A percentile compares a stretch with the other conserved stretches of the same genome.
These are phyloP conservation scores for Tuber borchii DNA, from an alignment of 495 filamentous ascomycete species.

Conservation along the genomic window DNA sequence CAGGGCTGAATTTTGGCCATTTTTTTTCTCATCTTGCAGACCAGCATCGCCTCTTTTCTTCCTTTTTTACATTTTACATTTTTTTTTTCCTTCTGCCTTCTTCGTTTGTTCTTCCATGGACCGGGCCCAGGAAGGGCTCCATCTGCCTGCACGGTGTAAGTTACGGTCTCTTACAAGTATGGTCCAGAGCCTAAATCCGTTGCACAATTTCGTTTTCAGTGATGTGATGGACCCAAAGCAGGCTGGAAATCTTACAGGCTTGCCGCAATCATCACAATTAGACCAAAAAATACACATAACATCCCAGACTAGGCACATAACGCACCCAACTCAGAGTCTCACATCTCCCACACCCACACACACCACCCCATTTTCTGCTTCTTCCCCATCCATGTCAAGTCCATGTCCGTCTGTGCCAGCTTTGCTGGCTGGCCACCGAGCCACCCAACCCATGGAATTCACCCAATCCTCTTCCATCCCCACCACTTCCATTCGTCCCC, in stretches of 20 bases:
- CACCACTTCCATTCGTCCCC: slow-evolving; percentile 7
- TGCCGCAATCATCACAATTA: not conserved
- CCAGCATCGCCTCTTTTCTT: not conserved
- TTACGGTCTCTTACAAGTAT: not conserved
- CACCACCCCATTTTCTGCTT: not conserved
- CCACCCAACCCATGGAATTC: slow-evolving; percentile 1
- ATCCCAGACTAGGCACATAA: not conserved
- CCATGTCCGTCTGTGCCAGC: not conserved
- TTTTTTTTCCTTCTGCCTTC: not conserved
- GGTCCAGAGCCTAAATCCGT: not conserved
- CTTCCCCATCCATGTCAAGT: not conserved
- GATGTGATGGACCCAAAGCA: not conserved
- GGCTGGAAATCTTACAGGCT: not conserved
- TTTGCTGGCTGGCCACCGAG: slow-evolving; percentile 1
- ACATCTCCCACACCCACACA: not conserved
- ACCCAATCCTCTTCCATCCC: not conserved
- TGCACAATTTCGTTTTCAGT: not conserved
- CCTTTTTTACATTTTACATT: not conserved
- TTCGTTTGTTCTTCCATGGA: not conserved
- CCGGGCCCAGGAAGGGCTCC: not conserved
- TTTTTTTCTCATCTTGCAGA: not conserved
- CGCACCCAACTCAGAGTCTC: not conserved
- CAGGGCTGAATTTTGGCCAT: not conserved
- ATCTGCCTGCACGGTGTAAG: not conserved
- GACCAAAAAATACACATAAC: not conserved